phyloP scores from a whole-genome alignment of 1,139 yeast species.

The Protomyces gravidus region DNA sequence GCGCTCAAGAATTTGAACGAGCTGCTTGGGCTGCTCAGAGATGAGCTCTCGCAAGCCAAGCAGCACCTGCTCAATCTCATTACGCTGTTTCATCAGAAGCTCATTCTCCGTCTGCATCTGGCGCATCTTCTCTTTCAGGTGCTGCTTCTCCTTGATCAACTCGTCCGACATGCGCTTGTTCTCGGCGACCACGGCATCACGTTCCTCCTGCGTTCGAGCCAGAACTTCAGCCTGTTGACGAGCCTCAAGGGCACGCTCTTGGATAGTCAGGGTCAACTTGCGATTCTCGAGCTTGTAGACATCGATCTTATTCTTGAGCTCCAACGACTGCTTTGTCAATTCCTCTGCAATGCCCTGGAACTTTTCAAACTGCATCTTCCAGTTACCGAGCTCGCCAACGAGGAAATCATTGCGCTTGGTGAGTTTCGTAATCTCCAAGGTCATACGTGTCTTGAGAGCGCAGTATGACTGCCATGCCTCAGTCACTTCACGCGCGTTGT shows the following conservation, averaged over 20 bases:
- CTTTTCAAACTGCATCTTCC: conserved; percentile 27
- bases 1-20: conserved; percentile 6
- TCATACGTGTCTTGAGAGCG: conserved; percentile 13
- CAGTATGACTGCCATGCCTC: conserved; percentile 23
- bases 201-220: not conserved
- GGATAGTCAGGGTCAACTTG: conserved; percentile 8
- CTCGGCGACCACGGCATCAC: conserved; percentile 2
- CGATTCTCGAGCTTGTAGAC: conserved; percentile 22
- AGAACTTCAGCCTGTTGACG: conserved; percentile 1
- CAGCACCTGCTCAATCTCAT: conserved; percentile 19
- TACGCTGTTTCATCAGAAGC: conserved; percentile 17
- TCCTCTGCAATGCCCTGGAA: conserved; percentile 22
- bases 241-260: conserved; percentile 3
- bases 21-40: conserved; percentile 15
- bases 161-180: conserved; percentile 10
- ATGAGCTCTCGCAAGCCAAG: conserved; percentile 15
- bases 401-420: conserved; percentile 22
- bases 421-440: conserved; percentile 13
- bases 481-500: conserved; percentile 22
- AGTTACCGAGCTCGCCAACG: conserved; percentile 11
- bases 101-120: conserved; percentile 13
- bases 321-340: conserved; percentile 21
- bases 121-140: conserved; percentile 19
- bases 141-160: conserved; percentile 10
- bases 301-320: conserved; percentile 24